phyloP scores from a whole-genome alignment of 108 stramenopile genomes.

The Conticribra guillardii region DNA sequence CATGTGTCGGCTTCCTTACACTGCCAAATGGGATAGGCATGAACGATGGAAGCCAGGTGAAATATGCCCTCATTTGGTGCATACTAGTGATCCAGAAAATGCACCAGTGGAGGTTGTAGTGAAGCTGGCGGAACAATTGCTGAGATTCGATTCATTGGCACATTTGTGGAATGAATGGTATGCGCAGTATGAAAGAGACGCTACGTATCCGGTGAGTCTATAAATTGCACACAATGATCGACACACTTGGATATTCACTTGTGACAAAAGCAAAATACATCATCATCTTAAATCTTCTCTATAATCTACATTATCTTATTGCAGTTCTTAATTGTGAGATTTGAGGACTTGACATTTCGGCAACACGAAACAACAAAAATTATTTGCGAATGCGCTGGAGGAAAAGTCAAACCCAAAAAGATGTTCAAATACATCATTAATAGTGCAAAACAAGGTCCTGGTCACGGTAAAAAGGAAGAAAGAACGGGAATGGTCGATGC shows the following conservation, averaged over 20 bases:
- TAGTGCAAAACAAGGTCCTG: conserved; percentile 56
- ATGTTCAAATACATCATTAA: conserved; percentile 55
- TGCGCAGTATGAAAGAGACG: conserved; percentile 49
- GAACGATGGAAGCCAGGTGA: conserved; percentile 2
- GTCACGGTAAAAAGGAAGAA: conserved; percentile 55
- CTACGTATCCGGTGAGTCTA: conserved; percentile 47
- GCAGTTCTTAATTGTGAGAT: conserved; percentile 62
- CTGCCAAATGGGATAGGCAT: conserved; percentile 58
- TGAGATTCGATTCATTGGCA: conserved; percentile 48
- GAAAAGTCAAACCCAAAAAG: conserved; percentile 18
- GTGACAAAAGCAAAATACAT: background rate
- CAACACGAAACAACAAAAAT: conserved; percentile 55
- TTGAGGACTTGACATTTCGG: conserved; percentile 82
- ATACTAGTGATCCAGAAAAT: conserved; percentile 6
- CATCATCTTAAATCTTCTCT: background rate
- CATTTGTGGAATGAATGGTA: conserved; percentile 77
- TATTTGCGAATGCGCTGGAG: conserved; percentile 77
- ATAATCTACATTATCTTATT: background rate
- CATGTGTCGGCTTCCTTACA: conserved; percentile 78
- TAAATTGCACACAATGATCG: no score
- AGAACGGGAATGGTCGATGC: conserved; percentile 69
- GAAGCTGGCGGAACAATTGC: conserved; percentile 30
- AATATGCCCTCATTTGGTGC: conserved; percentile 73
- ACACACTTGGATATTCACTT: background rate
- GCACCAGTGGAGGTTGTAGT: conserved; percentile 24